Evolutionary conservation across 768 basidiomycete genomes (phyloP).

Genomic region (Leccinum pellstonianum): DNA sequence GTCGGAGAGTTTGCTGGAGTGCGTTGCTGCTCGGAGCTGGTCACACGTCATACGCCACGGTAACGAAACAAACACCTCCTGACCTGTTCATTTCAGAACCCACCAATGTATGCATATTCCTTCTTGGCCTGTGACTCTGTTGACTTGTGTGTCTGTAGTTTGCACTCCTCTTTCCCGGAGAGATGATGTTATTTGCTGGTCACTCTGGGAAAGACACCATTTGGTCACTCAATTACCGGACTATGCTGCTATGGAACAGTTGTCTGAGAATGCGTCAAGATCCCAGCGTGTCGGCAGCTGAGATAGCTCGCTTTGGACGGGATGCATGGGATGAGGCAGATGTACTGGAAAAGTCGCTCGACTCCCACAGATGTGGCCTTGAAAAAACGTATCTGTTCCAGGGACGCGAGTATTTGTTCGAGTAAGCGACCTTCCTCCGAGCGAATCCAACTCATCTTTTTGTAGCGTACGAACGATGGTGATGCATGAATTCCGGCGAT

Average conservation of each 20-base stretch:
- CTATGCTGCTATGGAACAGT: constrained; percentile 70
- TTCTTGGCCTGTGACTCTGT: constrained; percentile 1
- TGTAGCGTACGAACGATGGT: constrained; percentile 67
- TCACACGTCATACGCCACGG: constrained; percentile 58
- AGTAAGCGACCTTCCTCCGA: constrained; percentile 45
- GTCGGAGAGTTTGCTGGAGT: constrained; percentile 74
- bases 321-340: constrained; percentile 72
- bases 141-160: constrained; percentile 42
- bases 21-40: constrained; percentile 61
- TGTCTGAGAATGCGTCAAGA: constrained; percentile 61
- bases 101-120: constrained; percentile 51
- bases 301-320: constrained; percentile 62
- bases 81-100: constrained; percentile 62
- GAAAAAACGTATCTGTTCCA: constrained; percentile 69
- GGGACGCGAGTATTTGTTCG: constrained; percentile 74
- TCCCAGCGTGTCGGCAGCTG: constrained; percentile 40
- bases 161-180: constrained; percentile 74
- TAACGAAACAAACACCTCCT: constrained; percentile 38
- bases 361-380: constrained; percentile 62
- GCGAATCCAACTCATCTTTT: constrained; percentile 4
- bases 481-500: constrained; percentile 66
- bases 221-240: constrained; percentile 73
- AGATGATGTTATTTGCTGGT: constrained; percentile 41
- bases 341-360: constrained; percentile 58
- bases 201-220: constrained; percentile 60